Conservation (phyloP, 805 yeast genomes). For the Yarrowia divulgata region DNA sequence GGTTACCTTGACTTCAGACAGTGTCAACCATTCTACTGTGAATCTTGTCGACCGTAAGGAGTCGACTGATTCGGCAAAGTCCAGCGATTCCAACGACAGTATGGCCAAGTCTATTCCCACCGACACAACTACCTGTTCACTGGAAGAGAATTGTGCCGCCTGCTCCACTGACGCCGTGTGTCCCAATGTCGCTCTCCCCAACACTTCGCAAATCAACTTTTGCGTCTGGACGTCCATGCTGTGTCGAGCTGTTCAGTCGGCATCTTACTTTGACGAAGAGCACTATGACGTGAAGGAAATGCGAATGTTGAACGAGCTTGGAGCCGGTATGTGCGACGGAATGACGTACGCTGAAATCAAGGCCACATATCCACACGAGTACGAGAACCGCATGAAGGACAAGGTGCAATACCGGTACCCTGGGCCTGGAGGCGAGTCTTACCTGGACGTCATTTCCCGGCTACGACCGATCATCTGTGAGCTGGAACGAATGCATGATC, state of each 20-base stretch:
- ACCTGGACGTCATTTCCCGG: slow-evolving; percentile 89
- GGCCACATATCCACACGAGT: slow-evolving; percentile 74
- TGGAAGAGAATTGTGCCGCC: slow-evolving; percentile 8
- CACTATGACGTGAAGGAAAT: slow-evolving; percentile 81
- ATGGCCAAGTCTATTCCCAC: slow-evolving; percentile 10
- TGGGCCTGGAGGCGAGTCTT: slow-evolving; percentile 97
- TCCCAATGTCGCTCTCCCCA: slow-evolving; percentile 41
- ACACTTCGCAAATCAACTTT: slow-evolving; percentile 69
- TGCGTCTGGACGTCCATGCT: slow-evolving; percentile 95
- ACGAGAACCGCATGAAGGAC: slow-evolving; percentile 72
- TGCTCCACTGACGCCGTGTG: background rate
- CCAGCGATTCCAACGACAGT: slow-evolving; percentile 10
- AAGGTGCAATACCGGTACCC: slow-evolving; percentile 91
- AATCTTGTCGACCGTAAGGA: slow-evolving; percentile 11
- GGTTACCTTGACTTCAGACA: slow-evolving; percentile 10
- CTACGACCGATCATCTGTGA: slow-evolving; percentile 90
- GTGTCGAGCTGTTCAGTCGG: slow-evolving; percentile 77
- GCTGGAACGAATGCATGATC: slow-evolving; percentile 89
- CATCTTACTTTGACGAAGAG: slow-evolving; percentile 75
- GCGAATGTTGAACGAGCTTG: slow-evolving; percentile 92
- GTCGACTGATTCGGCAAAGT: slow-evolving; percentile 11
- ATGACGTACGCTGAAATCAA: slow-evolving; percentile 90
- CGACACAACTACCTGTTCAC: background rate
- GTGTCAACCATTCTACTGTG: slow-evolving; percentile 12
- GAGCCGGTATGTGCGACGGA: slow-evolving; percentile 92